Percentiles rank a stretch among this genome's conserved stretches.
Evolutionary conservation across 2,329 filamentous ascomycete species (phyloP).

Genomic region (Apiospora koreana): DNA sequence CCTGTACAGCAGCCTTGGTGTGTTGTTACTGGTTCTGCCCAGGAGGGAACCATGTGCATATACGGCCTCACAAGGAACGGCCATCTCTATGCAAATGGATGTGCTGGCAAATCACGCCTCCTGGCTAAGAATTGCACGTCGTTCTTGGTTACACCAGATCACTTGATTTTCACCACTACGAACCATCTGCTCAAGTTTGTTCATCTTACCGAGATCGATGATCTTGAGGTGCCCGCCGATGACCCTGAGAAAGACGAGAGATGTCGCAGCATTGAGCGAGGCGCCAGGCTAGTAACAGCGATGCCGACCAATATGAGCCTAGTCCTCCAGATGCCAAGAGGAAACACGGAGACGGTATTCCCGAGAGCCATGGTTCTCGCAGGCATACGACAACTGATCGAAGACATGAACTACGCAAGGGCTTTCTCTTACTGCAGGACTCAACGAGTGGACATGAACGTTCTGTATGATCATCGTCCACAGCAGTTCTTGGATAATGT

Average conservation of each 20-base stretch:
- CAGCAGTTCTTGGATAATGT: conserved; percentile 80
- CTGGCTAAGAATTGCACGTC: conserved; percentile 90
- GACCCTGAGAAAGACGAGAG: conserved; percentile 91
- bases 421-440: conserved; percentile 88
- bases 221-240: conserved; percentile 80
- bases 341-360: conserved; percentile 93
- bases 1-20: conserved; percentile 54
- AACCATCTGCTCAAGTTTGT: conserved; percentile 94
- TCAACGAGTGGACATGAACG: conserved; percentile 97
- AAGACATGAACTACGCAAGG: conserved; percentile 75
- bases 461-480: conserved; percentile 90
- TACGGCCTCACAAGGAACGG: conserved; percentile 75
- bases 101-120: conserved; percentile 41
- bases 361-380: conserved; percentile 90
- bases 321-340: conserved; percentile 91
- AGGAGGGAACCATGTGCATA: conserved; percentile 43
- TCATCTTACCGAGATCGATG: conserved; percentile 70
- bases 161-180: conserved; percentile 89
- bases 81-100: conserved; percentile 75
- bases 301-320: conserved; percentile 86
- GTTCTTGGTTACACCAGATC: conserved; percentile 76
- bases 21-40: conserved; percentile 45
- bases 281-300: conserved; percentile 81
- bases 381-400: conserved; percentile 80
- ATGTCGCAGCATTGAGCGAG: conserved; percentile 88